Conservation (phyloP, 257 asterid genomes). For the Ilex asprella region DNA sequence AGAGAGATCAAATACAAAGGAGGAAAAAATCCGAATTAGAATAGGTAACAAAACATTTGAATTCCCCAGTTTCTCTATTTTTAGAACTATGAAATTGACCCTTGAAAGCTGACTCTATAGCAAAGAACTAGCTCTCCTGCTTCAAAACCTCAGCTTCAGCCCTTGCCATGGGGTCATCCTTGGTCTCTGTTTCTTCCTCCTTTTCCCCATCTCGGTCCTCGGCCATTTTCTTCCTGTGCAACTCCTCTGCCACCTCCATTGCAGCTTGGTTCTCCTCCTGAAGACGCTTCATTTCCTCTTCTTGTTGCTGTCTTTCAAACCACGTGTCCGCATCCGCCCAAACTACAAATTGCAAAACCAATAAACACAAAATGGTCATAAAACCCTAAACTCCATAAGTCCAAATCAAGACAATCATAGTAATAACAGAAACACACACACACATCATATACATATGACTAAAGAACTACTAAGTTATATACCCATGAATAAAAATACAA, state of each 20-base stretch:
- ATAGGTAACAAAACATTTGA: too few species aligned
- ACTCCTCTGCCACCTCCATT: constrained; percentile 69
- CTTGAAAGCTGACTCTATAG: too few species aligned
- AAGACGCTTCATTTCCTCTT: constrained; percentile 78
- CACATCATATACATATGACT: too few species aligned
- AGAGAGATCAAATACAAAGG: too few species aligned
- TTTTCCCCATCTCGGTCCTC: constrained; percentile 89
- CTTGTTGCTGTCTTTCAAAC: constrained; percentile 93
- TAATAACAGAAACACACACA: too few species aligned
- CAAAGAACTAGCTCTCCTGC: constrained; percentile 13
- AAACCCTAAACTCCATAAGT: too few species aligned
- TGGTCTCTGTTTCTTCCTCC: constrained; percentile 39
- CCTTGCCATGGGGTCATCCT: constrained; percentile 61
- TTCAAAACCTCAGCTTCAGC: constrained; percentile 73
- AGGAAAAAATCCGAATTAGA: too few species aligned
- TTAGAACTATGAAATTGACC: too few species aligned
- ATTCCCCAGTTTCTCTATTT: too few species aligned
- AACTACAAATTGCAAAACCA: constrained; percentile 31
- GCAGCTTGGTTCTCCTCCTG: constrained; percentile 79
- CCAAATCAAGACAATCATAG: too few species aligned
- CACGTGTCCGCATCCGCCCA: constrained; percentile 99
- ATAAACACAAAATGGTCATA: background rate
- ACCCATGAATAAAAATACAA: too few species aligned
- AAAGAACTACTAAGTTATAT: too few species aligned
- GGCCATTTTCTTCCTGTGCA: constrained; percentile 79